These are phyloP conservation scores for Calendula officinalis DNA, from an alignment of 129 eudicot genomes.

Conservation along the genomic window DNA sequence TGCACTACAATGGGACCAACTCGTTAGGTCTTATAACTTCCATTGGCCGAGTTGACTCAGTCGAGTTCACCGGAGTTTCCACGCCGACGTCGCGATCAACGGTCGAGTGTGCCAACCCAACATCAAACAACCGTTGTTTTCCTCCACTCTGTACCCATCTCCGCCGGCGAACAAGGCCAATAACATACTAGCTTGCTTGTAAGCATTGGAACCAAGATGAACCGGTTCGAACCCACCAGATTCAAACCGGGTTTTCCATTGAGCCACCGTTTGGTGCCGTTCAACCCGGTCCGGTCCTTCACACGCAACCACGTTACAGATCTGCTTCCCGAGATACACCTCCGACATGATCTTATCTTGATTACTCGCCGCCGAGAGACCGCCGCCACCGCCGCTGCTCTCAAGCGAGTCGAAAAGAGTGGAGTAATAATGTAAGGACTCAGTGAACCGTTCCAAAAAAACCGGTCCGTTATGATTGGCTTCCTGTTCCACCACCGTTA, in stretches of 20 bases:
- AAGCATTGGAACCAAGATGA: conserved; percentile 74
- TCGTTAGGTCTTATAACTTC: background rate
- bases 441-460: conserved; percentile 78
- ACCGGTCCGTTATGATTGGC: conserved; percentile 64
- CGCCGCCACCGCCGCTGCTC: conserved; percentile 25
- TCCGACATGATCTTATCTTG: conserved; percentile 75
- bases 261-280: conserved; percentile 53
- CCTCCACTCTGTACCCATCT: conserved; percentile 81
- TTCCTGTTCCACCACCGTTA: conserved; percentile 76
- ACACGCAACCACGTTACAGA: conserved; percentile 82
- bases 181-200: conserved; percentile 78
- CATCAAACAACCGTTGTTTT: conserved; percentile 69
- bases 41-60: conserved; percentile 26
- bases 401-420: conserved; percentile 77
- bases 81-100: conserved; percentile 76
- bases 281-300: conserved; percentile 74
- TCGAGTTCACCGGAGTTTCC: conserved; percentile 48
- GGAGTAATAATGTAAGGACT: conserved; percentile 72
- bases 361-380: conserved; percentile 16
- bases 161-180: conserved; percentile 70
- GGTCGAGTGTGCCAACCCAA: conserved; percentile 92
- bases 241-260: conserved; percentile 52
- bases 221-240: conserved; percentile 59
- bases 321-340: conserved; percentile 67
- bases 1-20: conserved; percentile 26